Evolutionary conservation across 2,329 filamentous ascomycete genomes (phyloP).

Genomic region (Rhynchosporium secalis): DNA sequence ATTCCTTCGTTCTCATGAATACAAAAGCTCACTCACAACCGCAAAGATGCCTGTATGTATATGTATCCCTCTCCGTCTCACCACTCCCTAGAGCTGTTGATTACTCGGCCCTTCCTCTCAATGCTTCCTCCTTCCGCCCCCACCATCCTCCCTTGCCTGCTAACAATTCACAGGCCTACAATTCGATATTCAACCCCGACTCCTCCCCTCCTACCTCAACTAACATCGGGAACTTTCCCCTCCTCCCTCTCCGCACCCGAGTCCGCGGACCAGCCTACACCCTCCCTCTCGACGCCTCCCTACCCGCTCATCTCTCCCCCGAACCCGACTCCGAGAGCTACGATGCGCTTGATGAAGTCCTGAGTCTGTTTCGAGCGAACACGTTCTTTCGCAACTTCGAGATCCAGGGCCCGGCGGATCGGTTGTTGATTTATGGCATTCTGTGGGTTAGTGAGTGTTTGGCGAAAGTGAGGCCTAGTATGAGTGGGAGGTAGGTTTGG

Average conservation of each 20-base stretch:
- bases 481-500: conserved; percentile 58
- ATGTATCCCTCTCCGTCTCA: not conserved
- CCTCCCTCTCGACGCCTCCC: conserved; percentile 58
- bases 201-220: conserved; percentile 59
- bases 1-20: not conserved
- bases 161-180: conserved; percentile 71
- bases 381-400: conserved; percentile 99
- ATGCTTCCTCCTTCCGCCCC: not conserved
- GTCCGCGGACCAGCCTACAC: conserved; percentile 93
- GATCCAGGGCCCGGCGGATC: conserved; percentile 93
- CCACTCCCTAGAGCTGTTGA: not conserved
- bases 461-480: conserved; percentile 77
- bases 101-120: not conserved
- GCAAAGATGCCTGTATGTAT: conserved; percentile 12
- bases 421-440: conserved; percentile 94
- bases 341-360: conserved; percentile 92
- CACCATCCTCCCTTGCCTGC: not conserved
- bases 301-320: conserved; percentile 52
- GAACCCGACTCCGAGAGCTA: conserved; percentile 91
- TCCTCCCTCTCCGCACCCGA: conserved; percentile 91
- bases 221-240: conserved; percentile 83
- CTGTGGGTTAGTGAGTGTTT: conserved; percentile 91
- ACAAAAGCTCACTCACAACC: not conserved
- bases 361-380: conserved; percentile 93
- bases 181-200: conserved; percentile 92